Percentiles rank a stretch among this genome's conserved stretches.
These are phyloP conservation scores for Aspergillus fumigatus DNA, from an alignment of 2,329 filamentous ascomycete genomes.

Conservation along the genomic window DNA sequence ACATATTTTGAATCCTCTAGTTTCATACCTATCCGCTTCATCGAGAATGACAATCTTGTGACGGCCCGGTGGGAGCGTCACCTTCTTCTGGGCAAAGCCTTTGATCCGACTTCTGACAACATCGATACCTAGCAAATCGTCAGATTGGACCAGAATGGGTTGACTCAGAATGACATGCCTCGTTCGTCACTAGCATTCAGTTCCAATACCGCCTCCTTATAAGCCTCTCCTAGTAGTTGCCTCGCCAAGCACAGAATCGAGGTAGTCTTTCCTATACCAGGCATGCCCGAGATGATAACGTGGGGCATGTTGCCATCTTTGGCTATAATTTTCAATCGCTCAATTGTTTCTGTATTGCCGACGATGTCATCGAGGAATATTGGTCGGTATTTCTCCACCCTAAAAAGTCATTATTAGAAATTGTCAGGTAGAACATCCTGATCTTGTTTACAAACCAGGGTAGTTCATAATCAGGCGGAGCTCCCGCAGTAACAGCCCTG, in stretches of 20 bases:
- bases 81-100: slow-evolving; percentile 97
- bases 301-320: slow-evolving; percentile 99
- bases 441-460: slow-evolving; percentile 39
- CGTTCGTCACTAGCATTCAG: slow-evolving; percentile 95
- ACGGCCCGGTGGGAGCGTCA: slow-evolving; percentile 81
- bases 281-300: slow-evolving; percentile 99
- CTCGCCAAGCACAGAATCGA: slow-evolving; percentile 89
- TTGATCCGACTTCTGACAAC: slow-evolving; percentile 97
- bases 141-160: background rate
- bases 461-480: slow-evolving; percentile 44
- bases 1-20: background rate
- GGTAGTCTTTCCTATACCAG: slow-evolving; percentile 97
- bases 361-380: slow-evolving; percentile 95
- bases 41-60: slow-evolving; percentile 98
- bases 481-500: slow-evolving; percentile 36
- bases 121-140: slow-evolving; percentile 66
- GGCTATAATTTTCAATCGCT: slow-evolving; percentile 95
- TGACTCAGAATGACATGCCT: slow-evolving; percentile 44
- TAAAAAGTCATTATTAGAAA: slow-evolving; percentile 37
- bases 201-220: slow-evolving; percentile 96
- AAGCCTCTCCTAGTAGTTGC: slow-evolving; percentile 84
- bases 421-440: background rate
- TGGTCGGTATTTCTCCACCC: slow-evolving; percentile 98
- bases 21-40: slow-evolving; percentile 73
- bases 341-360: slow-evolving; percentile 95